These are phyloP conservation scores for Zymoseptoria passerinii DNA, from an alignment of 2,329 filamentous ascomycete genomes.

Conservation along the genomic window DNA sequence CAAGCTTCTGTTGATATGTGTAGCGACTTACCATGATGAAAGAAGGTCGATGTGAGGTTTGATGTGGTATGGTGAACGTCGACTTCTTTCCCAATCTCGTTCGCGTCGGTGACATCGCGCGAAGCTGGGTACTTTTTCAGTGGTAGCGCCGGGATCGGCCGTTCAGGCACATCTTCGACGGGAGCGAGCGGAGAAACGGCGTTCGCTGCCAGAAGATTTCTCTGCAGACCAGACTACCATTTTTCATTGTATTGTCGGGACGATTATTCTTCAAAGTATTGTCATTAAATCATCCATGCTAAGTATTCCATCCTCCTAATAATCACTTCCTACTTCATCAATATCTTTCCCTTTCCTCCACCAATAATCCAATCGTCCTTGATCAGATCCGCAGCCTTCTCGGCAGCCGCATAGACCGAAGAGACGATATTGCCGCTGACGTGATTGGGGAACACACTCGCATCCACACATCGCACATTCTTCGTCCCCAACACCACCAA, in stretches of 20 bases:
- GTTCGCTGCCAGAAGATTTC: neutral
- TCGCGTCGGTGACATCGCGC: neutral
- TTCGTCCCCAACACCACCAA: constrained; percentile 32
- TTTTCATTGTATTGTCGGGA: too few relatives aligned
- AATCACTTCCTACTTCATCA: neutral
- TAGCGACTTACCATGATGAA: neutral
- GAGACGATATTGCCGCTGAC: constrained; percentile 24
- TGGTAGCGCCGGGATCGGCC: neutral
- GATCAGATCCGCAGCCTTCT: constrained; percentile 28
- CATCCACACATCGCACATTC: constrained; percentile 33
- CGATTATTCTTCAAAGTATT: neutral
- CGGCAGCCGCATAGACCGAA: constrained; percentile 26
- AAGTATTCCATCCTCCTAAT: neutral
- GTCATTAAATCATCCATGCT: neutral
- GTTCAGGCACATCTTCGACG: neutral
- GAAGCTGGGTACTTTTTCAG: neutral
- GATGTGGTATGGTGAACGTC: neutral
- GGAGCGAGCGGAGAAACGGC: too few relatives aligned
- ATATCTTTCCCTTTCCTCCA: neutral
- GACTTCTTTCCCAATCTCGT: neutral
- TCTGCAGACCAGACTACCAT: neutral
- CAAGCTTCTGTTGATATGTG: neutral
- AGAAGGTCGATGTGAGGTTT: neutral
- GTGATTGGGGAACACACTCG: constrained; percentile 27
- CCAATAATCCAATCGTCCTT: constrained; percentile 24